These are phyloP conservation scores for Pichia exigua DNA, from an alignment of 805 yeast species.

Conservation along the genomic window DNA sequence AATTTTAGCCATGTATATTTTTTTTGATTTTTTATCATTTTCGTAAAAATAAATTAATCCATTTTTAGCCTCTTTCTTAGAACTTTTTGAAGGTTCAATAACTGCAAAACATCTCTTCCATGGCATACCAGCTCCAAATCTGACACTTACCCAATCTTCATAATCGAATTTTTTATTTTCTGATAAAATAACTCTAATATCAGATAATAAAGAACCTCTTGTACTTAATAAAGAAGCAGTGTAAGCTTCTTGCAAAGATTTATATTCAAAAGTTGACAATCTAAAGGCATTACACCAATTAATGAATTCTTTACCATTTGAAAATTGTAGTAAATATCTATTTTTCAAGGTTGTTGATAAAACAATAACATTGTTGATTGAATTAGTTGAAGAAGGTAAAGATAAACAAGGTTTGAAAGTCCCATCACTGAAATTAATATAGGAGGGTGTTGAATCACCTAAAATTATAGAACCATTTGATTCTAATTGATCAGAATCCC, in stretches of 20 bases:
- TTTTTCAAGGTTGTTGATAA: conserved; percentile 90
- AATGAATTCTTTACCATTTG: conserved; percentile 53
- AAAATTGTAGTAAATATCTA: conserved; percentile 73
- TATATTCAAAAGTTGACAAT: conserved; percentile 71
- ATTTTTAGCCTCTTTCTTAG: conserved; percentile 36
- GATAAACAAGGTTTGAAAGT: conserved; percentile 63
- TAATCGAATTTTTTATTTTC: conserved; percentile 71
- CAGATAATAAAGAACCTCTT: conserved; percentile 82
- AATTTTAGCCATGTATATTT: conserved; percentile 74
- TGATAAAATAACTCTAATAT: conserved; percentile 75
- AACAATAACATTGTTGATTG: conserved; percentile 70
- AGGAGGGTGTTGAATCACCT: conserved; percentile 48
- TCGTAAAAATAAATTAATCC: conserved; percentile 80
- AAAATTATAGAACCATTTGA: conserved; percentile 26
- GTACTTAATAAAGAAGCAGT: conserved; percentile 91
- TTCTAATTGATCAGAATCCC: conserved; percentile 71
- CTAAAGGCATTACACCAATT: conserved; percentile 83
- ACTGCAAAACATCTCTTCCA: conserved; percentile 95
- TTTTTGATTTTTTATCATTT: conserved; percentile 65
- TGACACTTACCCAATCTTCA: conserved; percentile 90
- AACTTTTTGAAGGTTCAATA: conserved; percentile 59
- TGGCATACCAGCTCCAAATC: conserved; percentile 97
- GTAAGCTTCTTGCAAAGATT: conserved; percentile 86
- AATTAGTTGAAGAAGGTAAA: conserved; percentile 58
- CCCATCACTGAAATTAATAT: conserved; percentile 87